phyloP scores from a whole-genome alignment of 2,329 filamentous ascomycete species.

The Chrysoporthe puriensis region DNA sequence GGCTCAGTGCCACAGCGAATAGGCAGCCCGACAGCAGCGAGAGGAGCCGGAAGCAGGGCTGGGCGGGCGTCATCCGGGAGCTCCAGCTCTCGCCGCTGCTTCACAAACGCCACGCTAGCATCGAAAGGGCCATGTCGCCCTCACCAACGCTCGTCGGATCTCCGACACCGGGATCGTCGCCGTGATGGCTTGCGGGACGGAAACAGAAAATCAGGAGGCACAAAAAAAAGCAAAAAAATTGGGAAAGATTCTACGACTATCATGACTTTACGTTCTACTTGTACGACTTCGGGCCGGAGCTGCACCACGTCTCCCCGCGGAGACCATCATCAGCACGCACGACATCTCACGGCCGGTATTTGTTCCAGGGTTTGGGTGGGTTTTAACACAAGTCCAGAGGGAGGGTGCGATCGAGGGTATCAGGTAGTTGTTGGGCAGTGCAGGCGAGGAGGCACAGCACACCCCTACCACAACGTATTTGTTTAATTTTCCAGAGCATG shows the following conservation, averaged over 20 bases:
- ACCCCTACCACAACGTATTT: slow-evolving; percentile 11
- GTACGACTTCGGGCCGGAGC: slow-evolving; percentile 17
- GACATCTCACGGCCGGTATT: background rate
- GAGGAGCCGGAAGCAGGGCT: slow-evolving; percentile 56
- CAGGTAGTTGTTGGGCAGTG: slow-evolving; percentile 12
- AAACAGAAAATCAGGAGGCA: background rate
- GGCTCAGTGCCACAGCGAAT: slow-evolving; percentile 58
- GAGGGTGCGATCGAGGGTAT: background rate
- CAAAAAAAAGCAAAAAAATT: slow-evolving; percentile 3
- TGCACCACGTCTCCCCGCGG: background rate
- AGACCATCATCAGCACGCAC: background rate
- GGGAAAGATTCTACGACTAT: slow-evolving; percentile 18
- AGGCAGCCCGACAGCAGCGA: slow-evolving; percentile 55
- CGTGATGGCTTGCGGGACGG: background rate
- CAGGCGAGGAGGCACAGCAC: slow-evolving; percentile 4
- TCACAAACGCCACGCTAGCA: slow-evolving; percentile 64
- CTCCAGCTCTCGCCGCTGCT: slow-evolving; percentile 64
- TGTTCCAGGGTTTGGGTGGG: background rate
- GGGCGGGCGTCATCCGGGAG: slow-evolving; percentile 67
- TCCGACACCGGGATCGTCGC: slow-evolving; percentile 39
- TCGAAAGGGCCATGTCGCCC: slow-evolving; percentile 58
- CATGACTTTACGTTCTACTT: slow-evolving; percentile 26
- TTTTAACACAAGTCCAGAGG: background rate
- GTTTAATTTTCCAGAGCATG: slow-evolving; percentile 21
- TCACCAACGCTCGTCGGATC: slow-evolving; percentile 13